Evolutionary conservation across 1,139 yeast species (phyloP), one percentile per base, ranked within the genome.

Genomic region (Lodderomyces theae): DNA sequence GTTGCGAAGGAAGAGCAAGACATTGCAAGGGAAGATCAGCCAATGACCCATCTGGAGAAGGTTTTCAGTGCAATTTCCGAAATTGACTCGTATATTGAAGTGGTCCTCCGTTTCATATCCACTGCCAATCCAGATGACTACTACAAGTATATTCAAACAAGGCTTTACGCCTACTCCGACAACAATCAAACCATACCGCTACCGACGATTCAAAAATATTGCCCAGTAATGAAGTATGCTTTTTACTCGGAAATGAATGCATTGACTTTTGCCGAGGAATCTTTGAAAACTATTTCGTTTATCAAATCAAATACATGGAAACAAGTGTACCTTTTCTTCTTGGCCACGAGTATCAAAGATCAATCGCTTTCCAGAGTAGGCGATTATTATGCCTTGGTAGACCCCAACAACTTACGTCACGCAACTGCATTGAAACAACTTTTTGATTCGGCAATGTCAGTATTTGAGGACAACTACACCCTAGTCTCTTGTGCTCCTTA

Each of bases 331-430:
- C 62, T 80, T 26, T 67, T 72, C 16, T 82, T 77, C 50, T 66
- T 76, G 43, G 61, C 80, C 19, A 18, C 24, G n/a, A 67, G 67
- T 40, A 57, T 82, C 9, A 67, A 72, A 48, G 70, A 72, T 45
- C 86, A 86, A 77, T 63, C 77, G 15, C 63, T 74, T 39, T 67
- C 82, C n/a, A 66, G 83, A 50, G 80, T 87, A 0, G 57, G 59
- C 11, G 84, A 80, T 49, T 73, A 69, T 52, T 40, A 64, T 39
- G 42, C 52, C 38, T 56, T 68, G 15, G 57, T 66, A 10, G 56
- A 59, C 42, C 35, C 37, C 5, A 50, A 54, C 1, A 61, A 62
- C 30, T 51, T 65, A 3, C 61, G 52, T 25, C 58, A 62, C 16
- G 62, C 61, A 25, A 44, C 43, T 3, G 50, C 51, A 13, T 57